These are phyloP conservation scores for Arthrobotrys sinensis DNA, from an alignment of 2,329 filamentous ascomycete genomes.

Conservation along the genomic window DNA sequence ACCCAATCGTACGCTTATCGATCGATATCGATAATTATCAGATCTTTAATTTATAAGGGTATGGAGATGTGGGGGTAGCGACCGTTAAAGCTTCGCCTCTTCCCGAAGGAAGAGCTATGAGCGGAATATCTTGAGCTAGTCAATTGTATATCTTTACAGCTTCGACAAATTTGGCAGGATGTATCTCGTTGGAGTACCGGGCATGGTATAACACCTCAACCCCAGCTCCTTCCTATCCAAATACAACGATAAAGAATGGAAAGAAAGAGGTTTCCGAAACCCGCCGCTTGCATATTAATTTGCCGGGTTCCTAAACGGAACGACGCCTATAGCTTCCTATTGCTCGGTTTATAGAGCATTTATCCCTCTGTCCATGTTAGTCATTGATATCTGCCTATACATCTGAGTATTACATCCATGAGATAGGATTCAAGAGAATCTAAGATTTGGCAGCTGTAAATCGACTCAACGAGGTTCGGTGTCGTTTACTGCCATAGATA, in stretches of 20 bases:
- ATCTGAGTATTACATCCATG: not conserved
- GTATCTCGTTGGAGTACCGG: no score
- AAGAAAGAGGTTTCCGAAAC: conserved; percentile 8
- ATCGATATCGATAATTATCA: no score
- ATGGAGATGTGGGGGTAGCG: no score
- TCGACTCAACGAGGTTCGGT: not conserved
- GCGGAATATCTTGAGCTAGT: no score
- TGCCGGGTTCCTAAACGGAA: not conserved
- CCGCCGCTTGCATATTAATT: not conserved
- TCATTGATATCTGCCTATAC: conserved; percentile 4
- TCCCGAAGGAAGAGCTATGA: no score
- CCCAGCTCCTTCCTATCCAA: conserved; percentile 10
- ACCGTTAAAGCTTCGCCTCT: no score
- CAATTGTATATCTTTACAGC: no score
- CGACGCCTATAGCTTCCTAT: not conserved
- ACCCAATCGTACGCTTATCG: no score
- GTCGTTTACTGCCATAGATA: not conserved
- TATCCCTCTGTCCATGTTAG: not conserved
- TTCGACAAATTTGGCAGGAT: no score
- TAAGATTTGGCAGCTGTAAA: not conserved
- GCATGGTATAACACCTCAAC: not conserved
- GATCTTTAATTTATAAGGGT: no score
- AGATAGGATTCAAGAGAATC: not conserved
- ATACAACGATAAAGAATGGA: not conserved
- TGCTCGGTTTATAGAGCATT: not conserved